Conservation (phyloP, 129 eudicot genomes). For the Glebionis coronaria region DNA sequence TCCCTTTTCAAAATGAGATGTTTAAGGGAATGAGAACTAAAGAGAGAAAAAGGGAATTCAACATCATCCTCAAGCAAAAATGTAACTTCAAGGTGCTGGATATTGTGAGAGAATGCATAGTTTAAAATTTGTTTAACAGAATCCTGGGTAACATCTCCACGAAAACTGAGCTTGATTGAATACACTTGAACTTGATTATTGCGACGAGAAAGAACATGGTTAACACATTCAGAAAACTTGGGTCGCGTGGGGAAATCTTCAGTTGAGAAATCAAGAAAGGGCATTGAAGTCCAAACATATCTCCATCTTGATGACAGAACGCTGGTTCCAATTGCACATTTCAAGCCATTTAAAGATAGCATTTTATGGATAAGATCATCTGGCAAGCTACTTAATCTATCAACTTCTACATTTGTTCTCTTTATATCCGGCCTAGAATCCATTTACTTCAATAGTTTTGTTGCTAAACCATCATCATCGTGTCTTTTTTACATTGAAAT, state of each 20-base stretch:
- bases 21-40: neutral
- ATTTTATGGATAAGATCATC: no score
- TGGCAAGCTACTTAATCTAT: no score
- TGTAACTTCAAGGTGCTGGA: neutral
- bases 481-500: no score
- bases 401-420: no score
- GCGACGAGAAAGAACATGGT: constrained; percentile 5
- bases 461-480: no score
- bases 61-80: neutral
- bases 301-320: no score
- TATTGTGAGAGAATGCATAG: neutral
- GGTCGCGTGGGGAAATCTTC: neutral
- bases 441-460: no score
- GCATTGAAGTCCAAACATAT: no score
- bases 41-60: neutral
- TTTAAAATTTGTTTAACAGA: neutral
- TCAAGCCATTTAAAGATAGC: no score
- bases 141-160: neutral
- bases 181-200: neutral
- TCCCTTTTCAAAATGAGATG: no score
- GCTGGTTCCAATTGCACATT: no score
- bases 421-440: no score
- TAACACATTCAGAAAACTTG: neutral
- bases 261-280: neutral
- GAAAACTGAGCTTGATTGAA: neutral